Evolutionary conservation across 1,284 basidiomycete genomes (phyloP), one percentile per base, ranked within the genome.

Genomic region (Cerrena zonata): DNA sequence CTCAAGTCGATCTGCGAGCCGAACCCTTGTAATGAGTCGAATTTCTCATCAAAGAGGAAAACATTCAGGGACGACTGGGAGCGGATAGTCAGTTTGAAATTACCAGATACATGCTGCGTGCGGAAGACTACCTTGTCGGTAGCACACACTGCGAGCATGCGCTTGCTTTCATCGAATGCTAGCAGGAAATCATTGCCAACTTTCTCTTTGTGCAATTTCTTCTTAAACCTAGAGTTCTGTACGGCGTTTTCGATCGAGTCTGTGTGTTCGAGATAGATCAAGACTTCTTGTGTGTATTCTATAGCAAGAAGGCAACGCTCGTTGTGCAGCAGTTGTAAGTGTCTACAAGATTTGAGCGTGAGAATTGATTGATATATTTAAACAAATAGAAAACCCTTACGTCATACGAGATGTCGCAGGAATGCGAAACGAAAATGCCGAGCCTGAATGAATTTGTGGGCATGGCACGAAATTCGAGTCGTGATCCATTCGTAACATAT

Each of bases 101-200:
- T 12, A 7, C 4, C 12, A 37, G 19, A 39, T 36, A 13, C 18
- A 4, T 26, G 41, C 21, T 30, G 19, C 10, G 37, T 19, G 21
- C 4, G 18, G 27, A 2, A 25, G 50, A 58, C 1, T 19, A 74
- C 78, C 60, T 72, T 73, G 2, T 68, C 65, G 0, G 65, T 57
- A 5, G 69, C 66, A 30, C 75, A 76, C 0, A 82, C 52, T 0
- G 68, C 69, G 15, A 82, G 57, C 60, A 71, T 69, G 0, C 72
- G 70, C 54, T 73, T 77, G 5, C 59, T 57, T 56, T 82, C 80
- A 38, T 82, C 76, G 49, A 72, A 79, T 0, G 79, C 66, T 2
- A 81, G 47, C 3, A 74, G 13, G 37, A 71, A 66, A 5, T 74
- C 58, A 1, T 64, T 58, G 0, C 77, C 80, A 2, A 78, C 67